Evolutionary conservation across 805 yeast species (phyloP).

Genomic region (Cyberlindnera xishuangbannaensis): DNA sequence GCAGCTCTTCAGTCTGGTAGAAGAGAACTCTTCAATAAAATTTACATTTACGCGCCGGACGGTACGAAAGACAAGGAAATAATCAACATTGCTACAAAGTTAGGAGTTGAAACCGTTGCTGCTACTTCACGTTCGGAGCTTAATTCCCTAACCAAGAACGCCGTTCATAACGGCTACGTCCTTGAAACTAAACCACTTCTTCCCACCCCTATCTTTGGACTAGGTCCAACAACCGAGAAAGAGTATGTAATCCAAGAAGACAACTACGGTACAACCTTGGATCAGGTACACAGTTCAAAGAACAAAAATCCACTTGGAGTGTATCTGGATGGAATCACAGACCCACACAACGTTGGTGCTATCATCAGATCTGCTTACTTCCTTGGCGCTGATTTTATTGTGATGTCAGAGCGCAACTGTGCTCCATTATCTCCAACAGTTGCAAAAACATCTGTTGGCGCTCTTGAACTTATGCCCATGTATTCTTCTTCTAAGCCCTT

Average conservation of each 20-base stretch:
- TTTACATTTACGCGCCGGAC: slow-evolving; percentile 40
- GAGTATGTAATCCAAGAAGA: slow-evolving; percentile 21
- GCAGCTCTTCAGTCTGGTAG: slow-evolving; percentile 59
- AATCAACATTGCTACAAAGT: slow-evolving; percentile 38
- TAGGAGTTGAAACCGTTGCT: slow-evolving; percentile 11
- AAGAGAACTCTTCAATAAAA: slow-evolving; percentile 45
- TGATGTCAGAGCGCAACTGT: slow-evolving; percentile 61
- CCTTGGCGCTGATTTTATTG: slow-evolving; percentile 76
- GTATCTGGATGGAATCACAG: slow-evolving; percentile 73
- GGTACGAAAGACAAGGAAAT: slow-evolving; percentile 36
- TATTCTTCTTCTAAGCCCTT: slow-evolving; percentile 55
- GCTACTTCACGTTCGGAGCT: slow-evolving; percentile 38
- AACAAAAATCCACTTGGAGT: slow-evolving; percentile 58
- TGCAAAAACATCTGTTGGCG: slow-evolving; percentile 79
- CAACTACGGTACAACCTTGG: slow-evolving; percentile 23
- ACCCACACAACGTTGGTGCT: slow-evolving; percentile 87
- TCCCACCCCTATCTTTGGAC: slow-evolving; percentile 25
- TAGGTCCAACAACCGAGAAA: slow-evolving; percentile 18
- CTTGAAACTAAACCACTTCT: slow-evolving; percentile 55
- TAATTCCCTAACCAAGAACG: slow-evolving; percentile 55
- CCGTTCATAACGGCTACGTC: slow-evolving; percentile 78
- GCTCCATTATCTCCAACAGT: slow-evolving; percentile 76
- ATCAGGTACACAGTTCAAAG: slow-evolving; percentile 14
- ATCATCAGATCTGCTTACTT: slow-evolving; percentile 73
- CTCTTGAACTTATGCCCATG: slow-evolving; percentile 66